Evolutionary conservation across 1,284 basidiomycete genomes (phyloP).

Genomic region (Moesziomyces parantarcticus): DNA sequence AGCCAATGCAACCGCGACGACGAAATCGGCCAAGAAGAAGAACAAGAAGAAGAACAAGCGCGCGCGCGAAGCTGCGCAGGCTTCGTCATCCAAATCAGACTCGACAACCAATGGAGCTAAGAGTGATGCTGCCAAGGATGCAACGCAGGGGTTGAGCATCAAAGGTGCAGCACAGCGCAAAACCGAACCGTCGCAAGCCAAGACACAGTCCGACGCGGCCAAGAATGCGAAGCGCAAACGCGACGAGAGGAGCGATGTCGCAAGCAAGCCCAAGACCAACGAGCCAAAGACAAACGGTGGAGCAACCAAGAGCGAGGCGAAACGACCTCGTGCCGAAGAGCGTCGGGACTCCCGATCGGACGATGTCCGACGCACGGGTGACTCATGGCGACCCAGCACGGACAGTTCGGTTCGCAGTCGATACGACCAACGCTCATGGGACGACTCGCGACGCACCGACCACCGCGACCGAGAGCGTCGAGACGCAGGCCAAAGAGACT

Average conservation of each 20-base stretch:
- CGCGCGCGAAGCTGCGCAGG: slow-evolving; percentile 17
- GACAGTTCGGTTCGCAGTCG: too few species aligned
- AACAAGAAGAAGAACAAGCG: slow-evolving; percentile 22
- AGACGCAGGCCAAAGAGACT: too few species aligned
- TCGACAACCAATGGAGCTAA: not conserved
- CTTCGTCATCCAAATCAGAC: not conserved
- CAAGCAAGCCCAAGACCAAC: too few species aligned
- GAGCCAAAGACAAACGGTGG: too few species aligned
- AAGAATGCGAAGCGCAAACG: not conserved
- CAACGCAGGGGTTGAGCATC: slow-evolving; percentile 35
- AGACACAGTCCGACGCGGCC: not conserved
- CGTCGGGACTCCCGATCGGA: not conserved
- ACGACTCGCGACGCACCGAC: not conserved
- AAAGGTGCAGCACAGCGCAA: slow-evolving; percentile 39
- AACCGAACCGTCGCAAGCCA: slow-evolving; percentile 8
- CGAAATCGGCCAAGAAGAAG: slow-evolving; percentile 21
- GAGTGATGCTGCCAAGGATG: slow-evolving; percentile 1
- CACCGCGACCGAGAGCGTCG: too few species aligned
- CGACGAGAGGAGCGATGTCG: not conserved
- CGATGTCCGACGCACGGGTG: not conserved
- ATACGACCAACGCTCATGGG: not conserved
- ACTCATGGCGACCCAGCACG: not conserved
- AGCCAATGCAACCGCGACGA: too few species aligned
- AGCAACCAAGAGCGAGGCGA: too few species aligned
- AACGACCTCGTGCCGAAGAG: too few species aligned